phyloP scores from a whole-genome alignment of 1,139 yeast genomes.

The Debaryomyces robertsiae region DNA sequence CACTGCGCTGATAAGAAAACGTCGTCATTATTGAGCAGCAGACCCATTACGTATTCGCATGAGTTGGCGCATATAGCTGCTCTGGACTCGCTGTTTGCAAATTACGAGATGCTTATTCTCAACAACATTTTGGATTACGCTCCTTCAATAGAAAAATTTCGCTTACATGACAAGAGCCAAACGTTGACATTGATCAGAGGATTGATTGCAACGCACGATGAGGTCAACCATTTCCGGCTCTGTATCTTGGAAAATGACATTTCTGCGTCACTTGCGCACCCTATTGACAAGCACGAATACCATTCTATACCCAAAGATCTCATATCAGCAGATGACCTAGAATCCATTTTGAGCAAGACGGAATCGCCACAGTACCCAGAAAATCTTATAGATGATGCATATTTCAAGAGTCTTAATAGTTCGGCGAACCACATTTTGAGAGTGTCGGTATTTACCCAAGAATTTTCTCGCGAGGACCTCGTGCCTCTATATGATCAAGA shows the following conservation, averaged over 20 bases:
- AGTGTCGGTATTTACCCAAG: conserved; percentile 34
- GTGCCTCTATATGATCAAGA: conserved; percentile 28
- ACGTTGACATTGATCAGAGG: conserved; percentile 37
- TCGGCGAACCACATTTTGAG: conserved; percentile 33
- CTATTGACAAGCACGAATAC: conserved; percentile 38
- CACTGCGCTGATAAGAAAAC: conserved; percentile 15
- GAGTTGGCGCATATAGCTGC: conserved; percentile 26
- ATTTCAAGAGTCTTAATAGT: conserved; percentile 31
- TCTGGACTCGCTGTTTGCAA: conserved; percentile 14
- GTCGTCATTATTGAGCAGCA: conserved; percentile 29
- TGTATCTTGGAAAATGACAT: conserved; percentile 28
- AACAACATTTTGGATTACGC: conserved; percentile 37
- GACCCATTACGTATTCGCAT: conserved; percentile 39
- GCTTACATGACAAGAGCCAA: conserved; percentile 24
- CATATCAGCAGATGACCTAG: conserved; percentile 33
- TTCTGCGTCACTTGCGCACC: conserved; percentile 3
- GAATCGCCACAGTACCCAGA: conserved; percentile 12
- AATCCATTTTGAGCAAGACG: conserved; percentile 15
- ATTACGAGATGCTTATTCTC: conserved; percentile 29
- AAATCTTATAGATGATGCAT: conserved; percentile 38
- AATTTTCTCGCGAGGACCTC: conserved; percentile 33
- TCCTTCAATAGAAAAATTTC: conserved; percentile 29
- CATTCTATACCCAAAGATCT: conserved; percentile 31
- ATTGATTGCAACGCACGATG: conserved; percentile 26
- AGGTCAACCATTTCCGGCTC: conserved; percentile 37